Base-by-base conservation (phyloP, 805 yeast species). In the Jamesozyma spencerorum region DNA sequence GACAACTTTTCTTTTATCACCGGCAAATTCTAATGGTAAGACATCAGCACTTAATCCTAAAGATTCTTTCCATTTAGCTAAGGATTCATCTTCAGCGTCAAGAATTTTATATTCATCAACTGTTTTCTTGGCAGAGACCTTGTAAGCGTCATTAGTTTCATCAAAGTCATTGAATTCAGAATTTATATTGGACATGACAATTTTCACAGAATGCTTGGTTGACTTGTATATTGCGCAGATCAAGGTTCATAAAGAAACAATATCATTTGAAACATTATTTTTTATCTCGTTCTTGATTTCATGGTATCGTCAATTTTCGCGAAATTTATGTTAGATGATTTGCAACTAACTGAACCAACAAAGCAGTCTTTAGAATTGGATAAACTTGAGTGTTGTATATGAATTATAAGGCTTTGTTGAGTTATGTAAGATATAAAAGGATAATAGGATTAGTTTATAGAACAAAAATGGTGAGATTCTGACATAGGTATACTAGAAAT, bases 1-100 rank as follows among this genome's bases (percentile, higher is more conserved):
- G 10, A 87, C 94, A 18, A 87, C 94, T 49, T 75, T 74, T 42
- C 96, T 72, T 37, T 68, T 69, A 58, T 85, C 94, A 22, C 80
- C 83, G 3, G 84, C 72, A 42, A 48, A 60, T 38, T 72, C 77
- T 20, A 78, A 78, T 12, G 84, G 88, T 47, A 77, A 67, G 3
- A 77, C 58, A 44, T 77, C 79, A 8, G 77, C 70, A 38, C 77
- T 63, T 43, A 87, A 66, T 0, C 97, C 97, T 26, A 87, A 66
- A 1, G 94, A 83, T 42, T 79, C 84, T 62, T 88, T 88, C 97
- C 97, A 87, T 62, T 84, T 85, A 46, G 81, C 84, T 47, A 87
- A 69, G 14, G 94, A 81, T 62, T 85, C 95, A 59, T 87, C 97
- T 51, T 86, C 83, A 11, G 90, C 90, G 57, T 87, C 97, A 49